Conservation (phyloP, 2,329 filamentous ascomycete genomes). For the Trichoderma guizhouense region DNA sequence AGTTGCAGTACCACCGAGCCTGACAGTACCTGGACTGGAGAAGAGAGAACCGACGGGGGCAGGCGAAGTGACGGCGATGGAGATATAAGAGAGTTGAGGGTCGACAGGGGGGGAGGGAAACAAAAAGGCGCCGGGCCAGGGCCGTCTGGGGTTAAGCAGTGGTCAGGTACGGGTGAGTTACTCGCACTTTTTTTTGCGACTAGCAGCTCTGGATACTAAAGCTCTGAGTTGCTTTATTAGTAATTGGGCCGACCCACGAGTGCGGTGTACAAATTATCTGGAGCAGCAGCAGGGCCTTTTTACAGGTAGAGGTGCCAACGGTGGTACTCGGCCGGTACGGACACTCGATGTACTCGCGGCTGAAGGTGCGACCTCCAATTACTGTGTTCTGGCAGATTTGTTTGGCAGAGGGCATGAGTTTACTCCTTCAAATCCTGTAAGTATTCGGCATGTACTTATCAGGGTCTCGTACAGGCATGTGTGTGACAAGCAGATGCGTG, state of each 20-base stretch:
- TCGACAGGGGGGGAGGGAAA: constrained; percentile 1
- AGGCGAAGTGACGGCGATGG: constrained; percentile 12
- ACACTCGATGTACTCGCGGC: neutral
- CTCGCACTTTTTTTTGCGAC: neutral
- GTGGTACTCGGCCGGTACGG: neutral
- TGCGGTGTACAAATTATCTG: neutral
- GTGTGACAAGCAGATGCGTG: constrained; percentile 1
- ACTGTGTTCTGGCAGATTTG: neutral
- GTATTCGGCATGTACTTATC: neutral
- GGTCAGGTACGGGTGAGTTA: neutral
- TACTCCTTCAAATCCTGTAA: neutral
- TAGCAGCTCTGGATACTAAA: neutral
- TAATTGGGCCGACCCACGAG: constrained; percentile 6
- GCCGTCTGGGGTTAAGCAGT: constrained; percentile 16
- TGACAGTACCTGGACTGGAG: neutral
- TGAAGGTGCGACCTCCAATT: neutral
- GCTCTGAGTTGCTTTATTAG: neutral
- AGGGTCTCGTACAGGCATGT: neutral
- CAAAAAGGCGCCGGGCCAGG: constrained; percentile 7
- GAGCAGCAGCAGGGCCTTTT: neutral
- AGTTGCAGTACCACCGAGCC: neutral
- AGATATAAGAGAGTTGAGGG: constrained; percentile 13
- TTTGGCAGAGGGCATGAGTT: neutral
- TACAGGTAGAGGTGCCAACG: neutral
- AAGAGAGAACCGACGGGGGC: constrained; percentile 14